Evolutionary conservation across 768 basidiomycete genomes (phyloP), one percentile per base, ranked within the genome.

Genomic region (Amanita polypyramis): DNA sequence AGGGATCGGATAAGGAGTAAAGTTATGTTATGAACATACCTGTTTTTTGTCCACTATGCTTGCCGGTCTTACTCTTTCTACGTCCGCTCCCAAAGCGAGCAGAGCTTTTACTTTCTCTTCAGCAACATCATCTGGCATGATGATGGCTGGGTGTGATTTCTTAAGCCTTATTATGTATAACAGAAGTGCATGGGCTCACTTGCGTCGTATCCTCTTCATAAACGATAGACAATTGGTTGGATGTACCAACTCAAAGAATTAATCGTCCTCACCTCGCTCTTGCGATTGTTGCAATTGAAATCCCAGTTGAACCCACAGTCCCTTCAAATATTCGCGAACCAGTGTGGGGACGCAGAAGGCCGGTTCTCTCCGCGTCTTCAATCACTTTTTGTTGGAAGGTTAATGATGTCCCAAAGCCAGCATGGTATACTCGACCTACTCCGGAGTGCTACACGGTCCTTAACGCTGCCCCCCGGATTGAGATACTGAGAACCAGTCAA

Each of bases 31-130:
- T 4, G 55, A 32, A 29, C 72, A 35, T 43, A 83, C 88, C 77
- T 96, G 93, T 61, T 91, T 92, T 65, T 91, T 90, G 68, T 98
- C 95, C 10, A 99, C 86, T 52, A 98, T 97, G 55, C 93, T 95
- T 3, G 90, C 87, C 3, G 92, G 91, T n/a, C 91, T 74, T 23
- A 94, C 91, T 45, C 85, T 76, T 58, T 90, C 85, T 1, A 98
- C 87, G n/a, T 78, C 70, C 0, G 94, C 94, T 5, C 95, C 95
- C 0, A 97, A 77, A 1, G 85, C 79, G 48, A 75, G 70, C 15
- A 98, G 67, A 0, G 89, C 82, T 54, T 85, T 81, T 2, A 92
- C 82, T 59, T 99, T 99, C 64, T 99, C 95, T 49, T 82, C 76
- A 0, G 90, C 85, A 29, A 95, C 80, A 58, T 92, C 88, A 55